Base-by-base conservation (phyloP, 2,329 filamentous ascomycete genomes). In the Fusarium compactum region DNA sequence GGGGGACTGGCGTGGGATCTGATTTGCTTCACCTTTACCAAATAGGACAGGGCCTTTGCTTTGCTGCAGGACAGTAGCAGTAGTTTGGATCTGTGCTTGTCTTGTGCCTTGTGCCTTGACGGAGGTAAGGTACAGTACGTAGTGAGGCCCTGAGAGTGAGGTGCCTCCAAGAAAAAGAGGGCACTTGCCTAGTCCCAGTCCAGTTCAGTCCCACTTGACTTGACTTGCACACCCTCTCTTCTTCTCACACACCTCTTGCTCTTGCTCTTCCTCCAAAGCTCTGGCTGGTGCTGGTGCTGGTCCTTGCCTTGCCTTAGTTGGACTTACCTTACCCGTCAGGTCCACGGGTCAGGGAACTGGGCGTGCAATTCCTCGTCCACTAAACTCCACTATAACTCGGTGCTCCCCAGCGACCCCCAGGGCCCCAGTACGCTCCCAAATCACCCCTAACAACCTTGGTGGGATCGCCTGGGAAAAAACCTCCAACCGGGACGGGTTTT, bases 401-500 rank as follows among this genome's bases (percentile, higher is more conserved):
- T 53, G 69, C 69, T 65, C 62, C 60, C 69, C 69, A 72, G 66
- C 69, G 69, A 72, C 69, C 65, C 62, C 62, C 62, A 72, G 62
- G 56, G 69, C 69, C 69, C 68, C 65, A 73, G 72, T 71, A 70
- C 66, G 64, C 68, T 67, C 60, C 65, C 70, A 74, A 77, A 77
- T 79, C 77, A 77, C 77, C 77, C 77, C 77, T 78, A 78, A 76
- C 74, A 76, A 76, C 74, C 70, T 75, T 67, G 71, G 72, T 76
- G 66, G 71, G 72, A 76, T 74, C 72, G 73, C 74, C 73, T 75
- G 61, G 74, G 55, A 70, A 71, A 72, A 76, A 73, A 70, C 50
- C 71, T 75, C 73, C 74, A 74, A 68, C 71, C 50, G 40, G 61
- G 53, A 72, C 53, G 67, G 71, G 64, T 62, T 58, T 59, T 58